Evolutionary conservation across 768 basidiomycete species (phyloP).

Genomic region (Podaxis carcinomalis): DNA sequence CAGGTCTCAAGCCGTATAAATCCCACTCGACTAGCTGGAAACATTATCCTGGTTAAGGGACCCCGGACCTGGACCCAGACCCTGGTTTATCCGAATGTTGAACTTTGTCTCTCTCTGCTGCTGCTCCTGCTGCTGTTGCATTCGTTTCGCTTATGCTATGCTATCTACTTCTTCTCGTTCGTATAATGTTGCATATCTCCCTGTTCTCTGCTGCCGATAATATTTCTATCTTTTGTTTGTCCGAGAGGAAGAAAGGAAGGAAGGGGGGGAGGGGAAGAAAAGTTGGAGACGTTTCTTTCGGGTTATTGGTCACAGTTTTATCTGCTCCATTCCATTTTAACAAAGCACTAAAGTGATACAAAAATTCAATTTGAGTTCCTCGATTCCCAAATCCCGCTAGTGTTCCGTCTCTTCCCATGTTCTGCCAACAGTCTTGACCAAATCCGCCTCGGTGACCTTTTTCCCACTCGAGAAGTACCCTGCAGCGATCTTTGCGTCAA

Average conservation of each 20-base stretch:
- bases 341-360: neutral
- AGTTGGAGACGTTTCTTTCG: neutral
- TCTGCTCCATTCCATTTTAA: neutral
- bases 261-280: neutral
- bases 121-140: neutral
- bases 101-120: too few species aligned
- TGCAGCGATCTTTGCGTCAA: slow-evolving; percentile 93
- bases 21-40: neutral
- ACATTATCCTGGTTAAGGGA: slow-evolving; percentile 5
- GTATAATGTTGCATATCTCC: neutral
- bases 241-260: neutral
- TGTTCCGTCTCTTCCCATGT: slow-evolving; percentile 91
- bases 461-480: slow-evolving; percentile 88
- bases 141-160: neutral
- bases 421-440: slow-evolving; percentile 82
- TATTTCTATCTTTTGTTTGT: neutral
- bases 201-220: neutral
- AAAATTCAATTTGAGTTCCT: neutral
- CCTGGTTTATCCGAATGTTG: neutral
- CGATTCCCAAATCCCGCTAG: slow-evolving; percentile 27
- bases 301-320: neutral
- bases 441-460: slow-evolving; percentile 70
- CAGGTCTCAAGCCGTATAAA: slow-evolving; percentile 5
- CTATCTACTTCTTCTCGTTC: neutral
- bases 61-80: too few species aligned